Percentiles rank a stretch among this genome's conserved stretches.
These are phyloP conservation scores for Chiua virens DNA, from an alignment of 768 basidiomycete species.

Conservation along the genomic window DNA sequence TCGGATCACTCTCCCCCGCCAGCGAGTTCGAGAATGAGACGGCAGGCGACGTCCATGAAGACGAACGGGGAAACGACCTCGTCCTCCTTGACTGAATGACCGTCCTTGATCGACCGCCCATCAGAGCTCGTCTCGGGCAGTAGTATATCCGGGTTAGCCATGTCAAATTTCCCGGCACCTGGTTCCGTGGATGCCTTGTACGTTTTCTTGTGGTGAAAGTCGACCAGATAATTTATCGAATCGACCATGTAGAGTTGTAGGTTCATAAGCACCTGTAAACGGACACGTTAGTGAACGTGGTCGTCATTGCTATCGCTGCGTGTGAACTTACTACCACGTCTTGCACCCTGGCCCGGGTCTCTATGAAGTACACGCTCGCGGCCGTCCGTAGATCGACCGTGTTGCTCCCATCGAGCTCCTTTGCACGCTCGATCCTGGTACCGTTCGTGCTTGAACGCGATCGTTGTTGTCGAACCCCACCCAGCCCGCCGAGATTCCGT, in stretches of 20 bases:
- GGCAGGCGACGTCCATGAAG: conserved; percentile 95
- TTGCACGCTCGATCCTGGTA: conserved; percentile 60
- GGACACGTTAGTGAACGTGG: neutral
- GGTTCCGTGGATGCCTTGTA: conserved; percentile 73
- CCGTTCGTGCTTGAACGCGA: conserved; percentile 35
- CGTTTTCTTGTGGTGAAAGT: conserved; percentile 97
- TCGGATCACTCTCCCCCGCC: conserved; percentile 51
- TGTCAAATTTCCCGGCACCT: conserved; percentile 71
- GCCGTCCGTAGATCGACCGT: conserved; percentile 65
- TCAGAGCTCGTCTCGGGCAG: conserved; percentile 54
- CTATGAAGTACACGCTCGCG: conserved; percentile 87
- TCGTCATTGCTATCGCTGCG: neutral
- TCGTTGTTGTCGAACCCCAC: conserved; percentile 42
- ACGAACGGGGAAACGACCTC: conserved; percentile 85
- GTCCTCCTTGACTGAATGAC: conserved; percentile 45
- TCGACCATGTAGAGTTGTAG: conserved; percentile 97
- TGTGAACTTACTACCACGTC: conserved; percentile 78
- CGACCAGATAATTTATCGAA: conserved; percentile 93
- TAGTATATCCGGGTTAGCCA: conserved; percentile 37
- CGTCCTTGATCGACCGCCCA: conserved; percentile 54
- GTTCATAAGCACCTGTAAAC: conserved; percentile 86
- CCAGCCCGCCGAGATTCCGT: conserved; percentile 70
- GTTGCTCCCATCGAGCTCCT: conserved; percentile 58
- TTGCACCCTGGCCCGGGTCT: conserved; percentile 86
- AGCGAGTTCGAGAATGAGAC: conserved; percentile 91